Percentiles rank a stretch among this genome's conserved stretches.
phyloP scores from a whole-genome alignment of 257 asterid genomes.

The Prunella vulgaris region DNA sequence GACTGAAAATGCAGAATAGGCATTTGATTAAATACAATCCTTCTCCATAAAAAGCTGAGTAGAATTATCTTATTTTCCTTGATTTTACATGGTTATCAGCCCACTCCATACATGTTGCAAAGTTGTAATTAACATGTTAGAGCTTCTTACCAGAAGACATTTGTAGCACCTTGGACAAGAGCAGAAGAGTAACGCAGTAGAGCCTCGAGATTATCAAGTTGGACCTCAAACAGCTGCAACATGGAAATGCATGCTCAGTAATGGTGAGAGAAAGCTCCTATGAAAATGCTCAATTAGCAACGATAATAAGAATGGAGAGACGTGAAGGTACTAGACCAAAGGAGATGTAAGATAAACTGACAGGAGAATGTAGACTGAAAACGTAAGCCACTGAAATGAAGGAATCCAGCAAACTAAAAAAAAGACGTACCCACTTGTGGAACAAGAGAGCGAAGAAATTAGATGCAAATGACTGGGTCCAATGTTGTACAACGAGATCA shows the following conservation, averaged over 20 bases:
- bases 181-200: conserved; percentile 88
- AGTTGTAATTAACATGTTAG: background rate
- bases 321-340: background rate
- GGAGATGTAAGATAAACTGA: conserved; percentile 20
- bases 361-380: conserved; percentile 8
- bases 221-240: conserved; percentile 78
- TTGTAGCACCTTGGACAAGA: conserved; percentile 92
- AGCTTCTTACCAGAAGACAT: conserved; percentile 86
- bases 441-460: conserved; percentile 73
- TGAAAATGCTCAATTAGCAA: conserved; percentile 4
- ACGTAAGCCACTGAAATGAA: background rate
- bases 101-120: conserved; percentile 30
- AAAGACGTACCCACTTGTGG: conserved; percentile 82
- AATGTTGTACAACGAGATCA: conserved; percentile 56
- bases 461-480: conserved; percentile 97
- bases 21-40: conserved; percentile 2
- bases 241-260: conserved; percentile 7
- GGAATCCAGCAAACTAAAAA: conserved; percentile 1
- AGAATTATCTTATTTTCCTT: background rate
- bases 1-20: background rate
- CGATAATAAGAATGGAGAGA: background rate
- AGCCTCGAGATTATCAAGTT: conserved; percentile 70
- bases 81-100: conserved; percentile 38
- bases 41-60: background rate
- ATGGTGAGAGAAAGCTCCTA: background rate